Conservation (phyloP, 768 basidiomycete species). For the Collybiopsis luxurians region DNA sequence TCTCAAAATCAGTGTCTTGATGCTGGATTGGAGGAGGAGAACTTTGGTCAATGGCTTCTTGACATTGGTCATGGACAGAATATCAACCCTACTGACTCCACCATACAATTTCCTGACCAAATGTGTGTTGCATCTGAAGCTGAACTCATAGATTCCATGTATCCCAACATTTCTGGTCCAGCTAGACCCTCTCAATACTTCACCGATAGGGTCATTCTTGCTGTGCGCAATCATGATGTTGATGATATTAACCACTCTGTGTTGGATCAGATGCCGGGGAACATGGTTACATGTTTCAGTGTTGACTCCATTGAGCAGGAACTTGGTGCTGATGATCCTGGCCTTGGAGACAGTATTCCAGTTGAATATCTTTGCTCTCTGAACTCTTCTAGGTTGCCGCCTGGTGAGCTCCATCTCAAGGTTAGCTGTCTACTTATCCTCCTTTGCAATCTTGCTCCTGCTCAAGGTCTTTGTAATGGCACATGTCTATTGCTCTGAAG, state of each 20-base stretch:
- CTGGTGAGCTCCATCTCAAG: slow-evolving; percentile 26
- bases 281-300: slow-evolving; percentile 1
- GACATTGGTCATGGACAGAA: slow-evolving; percentile 23
- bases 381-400: slow-evolving; percentile 29
- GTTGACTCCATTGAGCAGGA: slow-evolving; percentile 3
- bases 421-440: slow-evolving; percentile 30
- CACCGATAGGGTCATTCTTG: slow-evolving; percentile 27
- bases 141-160: slow-evolving; percentile 8
- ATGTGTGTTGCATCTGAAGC: slow-evolving; percentile 21
- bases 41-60: slow-evolving; percentile 31
- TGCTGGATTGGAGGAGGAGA: slow-evolving; percentile 25
- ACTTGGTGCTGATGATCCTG: slow-evolving; percentile 6
- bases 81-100: slow-evolving; percentile 7
- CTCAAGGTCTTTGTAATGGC: slow-evolving; percentile 21
- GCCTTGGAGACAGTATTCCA: slow-evolving; percentile 16
- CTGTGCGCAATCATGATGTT: slow-evolving; percentile 26
- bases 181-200: slow-evolving; percentile 19
- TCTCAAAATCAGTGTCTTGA: slow-evolving; percentile 19
- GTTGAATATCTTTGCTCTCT: slow-evolving; percentile 33
- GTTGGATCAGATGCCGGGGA: slow-evolving; percentile 2
- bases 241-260: slow-evolving; percentile 20
- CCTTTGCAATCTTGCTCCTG: slow-evolving; percentile 27
- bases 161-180: slow-evolving; percentile 1
- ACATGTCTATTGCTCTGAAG: slow-evolving; percentile 23
- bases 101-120: slow-evolving; percentile 18